Evolutionary conservation across 257 asterid species (phyloP), one percentile per base, ranked within the genome.

Genomic region (Jacaranda mimosifolia): DNA sequence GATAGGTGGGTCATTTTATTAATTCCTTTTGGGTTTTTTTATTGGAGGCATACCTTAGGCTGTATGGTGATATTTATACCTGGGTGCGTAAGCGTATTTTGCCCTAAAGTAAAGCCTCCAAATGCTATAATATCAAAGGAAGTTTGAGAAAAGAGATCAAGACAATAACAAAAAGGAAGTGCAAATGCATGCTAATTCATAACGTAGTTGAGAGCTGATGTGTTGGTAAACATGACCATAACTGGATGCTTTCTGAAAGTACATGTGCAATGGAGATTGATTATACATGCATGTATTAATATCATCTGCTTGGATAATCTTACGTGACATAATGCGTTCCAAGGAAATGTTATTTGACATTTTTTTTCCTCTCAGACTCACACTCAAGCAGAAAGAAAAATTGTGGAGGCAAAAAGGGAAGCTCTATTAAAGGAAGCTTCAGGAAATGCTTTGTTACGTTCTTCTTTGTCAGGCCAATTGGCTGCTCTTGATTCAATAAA

Each of bases 311-410:
- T 73, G 74, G 60, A 69, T 68, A 68, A 66, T 56, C 79, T 63
- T 1, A 63, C 64, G 19, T 62, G 63, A 21, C 11, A 66, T 58
- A 17, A 7, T 13, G 74, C 17, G 26, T 68, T 60, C 66, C 71
- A 59, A 69, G 69, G 9, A 12, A 74, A 2, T 63, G 52, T 40
- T 49, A 36, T 35, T 45, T 72, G 75, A 74, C 49, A 45, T 75
- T 76, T 49, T 45, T 74, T 75, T 70, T 74, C 55, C 68, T 77
- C 79, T 59, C 82, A 92, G 97, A 94, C 98, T 52, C 95, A 92
- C 72, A 92, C 98, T 53, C 98, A 94, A 89, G 98, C 97, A 5
- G 96, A 89, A 83, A 87, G 80, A 68, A 94, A 94, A 83, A 85
- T 92, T 17, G 17, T 83, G 73, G 98, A 92, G 92, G 91, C 93